Conservation (phyloP, 2,329 filamentous ascomycete species). For the Chlorencoelia australis region DNA sequence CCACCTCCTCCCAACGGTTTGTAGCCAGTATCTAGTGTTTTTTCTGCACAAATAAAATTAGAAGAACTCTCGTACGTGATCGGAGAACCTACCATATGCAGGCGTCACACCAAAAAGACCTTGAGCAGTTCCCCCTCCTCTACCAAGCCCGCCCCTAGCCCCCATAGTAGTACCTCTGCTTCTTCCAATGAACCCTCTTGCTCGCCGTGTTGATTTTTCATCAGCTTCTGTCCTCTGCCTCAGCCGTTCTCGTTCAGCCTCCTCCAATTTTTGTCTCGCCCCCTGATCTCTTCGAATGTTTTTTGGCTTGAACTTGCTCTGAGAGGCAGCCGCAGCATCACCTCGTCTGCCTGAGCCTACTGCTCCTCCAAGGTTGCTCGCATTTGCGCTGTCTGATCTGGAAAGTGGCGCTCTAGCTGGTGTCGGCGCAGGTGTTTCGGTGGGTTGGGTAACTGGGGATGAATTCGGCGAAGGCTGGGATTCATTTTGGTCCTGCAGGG, state of each 20-base stretch:
- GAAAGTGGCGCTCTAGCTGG: conserved; percentile 12
- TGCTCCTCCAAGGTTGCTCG: conserved; percentile 1
- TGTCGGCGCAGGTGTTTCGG: conserved; percentile 24
- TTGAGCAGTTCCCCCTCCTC: conserved; percentile 13
- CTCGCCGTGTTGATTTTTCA: conserved; percentile 11
- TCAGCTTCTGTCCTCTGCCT: conserved; percentile 11
- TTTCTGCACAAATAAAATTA: conserved; percentile 1
- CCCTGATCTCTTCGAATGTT: conserved; percentile 19
- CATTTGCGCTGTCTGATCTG: conserved; percentile 1
- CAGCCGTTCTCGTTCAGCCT: conserved; percentile 12
- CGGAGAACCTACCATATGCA: conserved; percentile 3
- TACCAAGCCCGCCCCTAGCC: conserved; percentile 8
- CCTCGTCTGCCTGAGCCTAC: conserved; percentile 9
- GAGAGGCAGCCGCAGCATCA: conserved; percentile 12
- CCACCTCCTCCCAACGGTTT: background rate
- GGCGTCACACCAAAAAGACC: conserved; percentile 16
- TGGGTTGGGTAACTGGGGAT: conserved; percentile 20
- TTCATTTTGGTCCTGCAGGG: conserved; percentile 12
- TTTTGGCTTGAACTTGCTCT: conserved; percentile 27
- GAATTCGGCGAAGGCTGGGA: conserved; percentile 20
- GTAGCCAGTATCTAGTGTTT: conserved; percentile 2
- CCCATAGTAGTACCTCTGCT: conserved; percentile 28
- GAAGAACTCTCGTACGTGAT: background rate
- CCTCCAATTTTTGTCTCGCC: conserved; percentile 18
- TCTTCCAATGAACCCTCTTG: conserved; percentile 16